Base-by-base conservation (phyloP, 495 filamentous ascomycete species). In the Neurospora sp. region DNA sequence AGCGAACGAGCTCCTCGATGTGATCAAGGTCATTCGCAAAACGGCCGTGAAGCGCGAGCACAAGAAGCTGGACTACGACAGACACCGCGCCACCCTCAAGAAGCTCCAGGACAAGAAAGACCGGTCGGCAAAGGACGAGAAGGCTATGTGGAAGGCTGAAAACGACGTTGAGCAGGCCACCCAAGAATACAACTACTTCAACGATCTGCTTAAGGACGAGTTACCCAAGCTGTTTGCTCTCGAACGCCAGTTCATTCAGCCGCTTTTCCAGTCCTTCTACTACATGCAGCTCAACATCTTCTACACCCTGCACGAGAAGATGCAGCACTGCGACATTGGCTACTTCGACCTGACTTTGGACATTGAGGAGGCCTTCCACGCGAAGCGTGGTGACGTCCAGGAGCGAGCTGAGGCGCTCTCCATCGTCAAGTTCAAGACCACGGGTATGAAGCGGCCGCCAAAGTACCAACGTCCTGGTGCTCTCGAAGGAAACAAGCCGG, bases 251-350 rank as follows among this genome's bases (percentile, higher is more conserved):
- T 98, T 99, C 83, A 99, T 99, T 82, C 91, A 91, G 73, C 96
- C 96, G 17, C 87, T 99, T 9, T 99, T 99, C 87, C 96, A 98
- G 78, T 97, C 94, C 39, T 99, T 98, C 85, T 99, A 99, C 84
- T 99, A 99, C 86, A 98, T 99, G 96, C 96, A 99, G 81, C 89
- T 99, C 72, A 99, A 99, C 81, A 94, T 99, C 74, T 99, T 98
- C 83, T 99, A 99, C 82, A 98, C 96, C 1, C 86, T 99, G 40
- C 96, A 99, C 82, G 96, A 99, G 82, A 92, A 89, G 82, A 98
- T 98, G 96, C 96, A 98, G 82, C 90, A 86, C 72, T 93, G 96
- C 78, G 93, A 98, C 80, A 98, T 99, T 77, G 93, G 92, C 73
- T 99, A 99, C 83, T 99, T 99, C 81, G 91, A 99, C 79, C 88